Conservation (phyloP, 192 early-diverging fungal genomes). For the Lobosporangium transversale region DNA sequence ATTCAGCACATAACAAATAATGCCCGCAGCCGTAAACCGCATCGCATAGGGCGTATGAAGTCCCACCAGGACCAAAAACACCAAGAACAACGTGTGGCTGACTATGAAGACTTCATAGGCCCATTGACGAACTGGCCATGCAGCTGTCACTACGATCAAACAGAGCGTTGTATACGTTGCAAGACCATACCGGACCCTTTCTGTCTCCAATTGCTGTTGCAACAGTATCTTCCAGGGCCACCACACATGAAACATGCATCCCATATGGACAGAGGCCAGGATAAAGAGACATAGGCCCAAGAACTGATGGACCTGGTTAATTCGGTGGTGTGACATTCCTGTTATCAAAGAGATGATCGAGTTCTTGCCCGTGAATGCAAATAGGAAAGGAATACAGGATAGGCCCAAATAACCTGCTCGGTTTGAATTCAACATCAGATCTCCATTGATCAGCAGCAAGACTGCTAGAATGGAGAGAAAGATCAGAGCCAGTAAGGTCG, state of each 20-base stretch:
- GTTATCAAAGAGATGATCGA: slow-evolving; percentile 54
- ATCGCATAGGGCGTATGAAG: slow-evolving; percentile 66
- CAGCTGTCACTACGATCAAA: slow-evolving; percentile 59
- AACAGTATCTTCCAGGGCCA: slow-evolving; percentile 32
- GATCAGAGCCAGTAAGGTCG: slow-evolving; percentile 46
- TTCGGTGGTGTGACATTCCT: slow-evolving; percentile 56
- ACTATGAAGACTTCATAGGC: slow-evolving; percentile 59
- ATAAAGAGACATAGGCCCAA: slow-evolving; percentile 51
- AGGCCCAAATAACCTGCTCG: slow-evolving; percentile 60
- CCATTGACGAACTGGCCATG: slow-evolving; percentile 58
- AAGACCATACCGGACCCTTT: slow-evolving; percentile 61
- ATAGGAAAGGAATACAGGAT: slow-evolving; percentile 58
- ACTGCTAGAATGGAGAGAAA: slow-evolving; percentile 45
- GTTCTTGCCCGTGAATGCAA: slow-evolving; percentile 62
- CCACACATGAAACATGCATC: slow-evolving; percentile 56
- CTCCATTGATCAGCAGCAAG: slow-evolving; percentile 43
- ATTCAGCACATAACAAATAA: slow-evolving; percentile 58
- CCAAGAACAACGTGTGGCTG: slow-evolving; percentile 56
- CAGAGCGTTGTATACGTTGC: slow-evolving; percentile 55
- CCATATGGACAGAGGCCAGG: slow-evolving; percentile 60
- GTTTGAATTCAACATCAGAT: slow-evolving; percentile 59
- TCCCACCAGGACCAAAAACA: slow-evolving; percentile 58
- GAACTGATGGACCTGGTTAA: slow-evolving; percentile 59
- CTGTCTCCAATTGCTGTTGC: slow-evolving; percentile 22
- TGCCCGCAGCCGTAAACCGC: slow-evolving; percentile 58